Percentiles rank a stretch among this genome's conserved stretches.
Conservation (phyloP, 192 early-diverging fungal genomes). For the Anaeromyces robustus region DNA sequence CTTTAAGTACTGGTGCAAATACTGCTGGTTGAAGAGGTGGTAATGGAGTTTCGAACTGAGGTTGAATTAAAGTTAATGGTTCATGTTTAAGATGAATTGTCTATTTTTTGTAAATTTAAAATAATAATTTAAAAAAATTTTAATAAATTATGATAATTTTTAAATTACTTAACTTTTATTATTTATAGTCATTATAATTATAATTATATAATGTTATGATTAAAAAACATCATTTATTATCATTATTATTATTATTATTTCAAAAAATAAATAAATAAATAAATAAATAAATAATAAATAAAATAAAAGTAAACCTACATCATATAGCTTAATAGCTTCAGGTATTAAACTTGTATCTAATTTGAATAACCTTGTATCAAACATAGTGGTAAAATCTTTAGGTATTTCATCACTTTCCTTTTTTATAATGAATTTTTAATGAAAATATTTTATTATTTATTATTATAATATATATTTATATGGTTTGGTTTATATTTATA, state of each 20-base stretch:
- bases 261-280: conserved; percentile 5
- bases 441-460: background rate
- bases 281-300: conserved; percentile 6
- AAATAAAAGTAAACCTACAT: conserved; percentile 8
- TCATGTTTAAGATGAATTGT: conserved; percentile 32
- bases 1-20: conserved; percentile 34
- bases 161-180: too few species aligned
- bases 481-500: background rate
- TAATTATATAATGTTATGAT: too few species aligned
- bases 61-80: conserved; percentile 39
- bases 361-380: conserved; percentile 33
- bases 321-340: conserved; percentile 25
- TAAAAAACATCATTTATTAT: too few species aligned
- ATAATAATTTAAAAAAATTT: too few species aligned
- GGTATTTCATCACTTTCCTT: conserved; percentile 43
- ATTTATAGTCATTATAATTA: too few species aligned
- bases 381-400: conserved; percentile 44
- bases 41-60: conserved; percentile 50
- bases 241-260: too few species aligned
- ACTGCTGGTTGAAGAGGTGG: conserved; percentile 40
- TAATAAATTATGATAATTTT: too few species aligned
- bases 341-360: conserved; percentile 38
- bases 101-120: too few species aligned
- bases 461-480: background rate
- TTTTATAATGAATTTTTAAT: background rate